A percentile compares a stretch with the other conserved stretches of the same genome.
Evolutionary conservation across 495 filamentous ascomycete genomes (phyloP).

Genomic region (Filosporella fistucella): DNA sequence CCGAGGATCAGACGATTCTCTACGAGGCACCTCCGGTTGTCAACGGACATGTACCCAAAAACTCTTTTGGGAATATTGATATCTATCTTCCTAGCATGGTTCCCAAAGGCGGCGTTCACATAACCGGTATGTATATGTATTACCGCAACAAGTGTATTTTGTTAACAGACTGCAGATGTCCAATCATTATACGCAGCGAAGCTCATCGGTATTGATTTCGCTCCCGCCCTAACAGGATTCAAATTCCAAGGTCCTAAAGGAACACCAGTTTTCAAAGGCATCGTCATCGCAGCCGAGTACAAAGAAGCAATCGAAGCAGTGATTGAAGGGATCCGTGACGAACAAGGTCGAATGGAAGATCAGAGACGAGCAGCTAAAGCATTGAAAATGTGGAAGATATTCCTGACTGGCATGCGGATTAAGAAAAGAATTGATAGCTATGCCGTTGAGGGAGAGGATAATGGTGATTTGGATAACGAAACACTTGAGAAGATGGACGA

Average conservation of each 20-base stretch:
- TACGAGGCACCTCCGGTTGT: conserved; percentile 75
- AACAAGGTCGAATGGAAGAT: conserved; percentile 51
- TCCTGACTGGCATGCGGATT: conserved; percentile 73
- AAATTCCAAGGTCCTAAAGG: conserved; percentile 77
- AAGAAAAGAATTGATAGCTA: conserved; percentile 68
- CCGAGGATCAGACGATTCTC: conserved; percentile 65
- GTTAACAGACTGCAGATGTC: conserved; percentile 38
- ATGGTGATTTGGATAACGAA: conserved; percentile 25
- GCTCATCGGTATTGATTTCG: conserved; percentile 78
- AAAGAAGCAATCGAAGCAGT: conserved; percentile 67
- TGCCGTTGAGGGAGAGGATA: conserved; percentile 41
- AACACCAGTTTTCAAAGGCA: conserved; percentile 72
- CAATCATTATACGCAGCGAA: conserved; percentile 68
- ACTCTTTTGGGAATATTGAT: conserved; percentile 85
- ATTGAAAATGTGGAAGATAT: conserved; percentile 70
- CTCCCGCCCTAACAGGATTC: conserved; percentile 87
- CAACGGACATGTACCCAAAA: conserved; percentile 73
- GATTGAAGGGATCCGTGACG: conserved; percentile 57
- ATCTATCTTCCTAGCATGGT: conserved; percentile 92
- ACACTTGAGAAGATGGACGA: conserved; percentile 18
- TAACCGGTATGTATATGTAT: conserved; percentile 32
- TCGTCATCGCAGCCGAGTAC: conserved; percentile 68
- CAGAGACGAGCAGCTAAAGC: conserved; percentile 50
- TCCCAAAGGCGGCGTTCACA: conserved; percentile 73
- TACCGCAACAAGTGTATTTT: not conserved